phyloP scores from a whole-genome alignment of 2,329 filamentous ascomycete species.

The Ophiostoma quercus region DNA sequence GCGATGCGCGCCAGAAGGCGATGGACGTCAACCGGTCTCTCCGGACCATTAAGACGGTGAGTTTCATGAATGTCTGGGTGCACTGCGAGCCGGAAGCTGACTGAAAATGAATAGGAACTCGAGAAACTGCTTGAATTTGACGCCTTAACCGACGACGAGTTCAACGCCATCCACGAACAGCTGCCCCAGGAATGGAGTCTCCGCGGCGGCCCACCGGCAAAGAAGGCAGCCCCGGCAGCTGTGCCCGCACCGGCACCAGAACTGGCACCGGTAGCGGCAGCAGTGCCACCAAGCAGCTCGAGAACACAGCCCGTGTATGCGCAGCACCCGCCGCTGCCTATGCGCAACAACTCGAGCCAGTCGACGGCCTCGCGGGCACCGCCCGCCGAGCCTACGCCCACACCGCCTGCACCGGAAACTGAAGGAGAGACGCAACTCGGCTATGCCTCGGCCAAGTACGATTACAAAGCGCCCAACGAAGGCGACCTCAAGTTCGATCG shows the following conservation, averaged over 20 bases:
- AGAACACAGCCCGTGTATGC: slow-evolving; percentile 8
- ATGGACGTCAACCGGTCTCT: slow-evolving; percentile 77
- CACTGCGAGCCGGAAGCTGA: background rate
- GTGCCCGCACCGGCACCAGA: background rate
- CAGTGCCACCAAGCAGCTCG: background rate
- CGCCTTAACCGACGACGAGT: slow-evolving; percentile 68
- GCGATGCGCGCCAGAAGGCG: slow-evolving; percentile 46
- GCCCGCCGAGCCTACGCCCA: slow-evolving; percentile 36
- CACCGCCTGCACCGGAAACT: slow-evolving; percentile 29
- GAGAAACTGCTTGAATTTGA: slow-evolving; percentile 68
- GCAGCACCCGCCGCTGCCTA: slow-evolving; percentile 31
- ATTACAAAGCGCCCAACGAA: slow-evolving; percentile 70
- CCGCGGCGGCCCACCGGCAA: slow-evolving; percentile 39
- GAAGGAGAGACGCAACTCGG: slow-evolving; percentile 52
- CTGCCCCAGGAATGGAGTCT: slow-evolving; percentile 68
- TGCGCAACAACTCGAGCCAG: slow-evolving; percentile 43
- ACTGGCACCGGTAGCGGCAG: background rate
- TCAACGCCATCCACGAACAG: slow-evolving; percentile 66
- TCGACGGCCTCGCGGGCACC: slow-evolving; percentile 40
- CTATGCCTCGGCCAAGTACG: slow-evolving; percentile 75
- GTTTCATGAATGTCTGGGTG: slow-evolving; percentile 1
- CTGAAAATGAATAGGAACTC: slow-evolving; percentile 20
- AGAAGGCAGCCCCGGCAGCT: slow-evolving; percentile 18
- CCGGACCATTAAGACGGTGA: slow-evolving; percentile 78
- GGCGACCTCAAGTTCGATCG: slow-evolving; percentile 77